Conservation (phyloP, 208 protist species). For the Trypanosoma lewisi region DNA sequence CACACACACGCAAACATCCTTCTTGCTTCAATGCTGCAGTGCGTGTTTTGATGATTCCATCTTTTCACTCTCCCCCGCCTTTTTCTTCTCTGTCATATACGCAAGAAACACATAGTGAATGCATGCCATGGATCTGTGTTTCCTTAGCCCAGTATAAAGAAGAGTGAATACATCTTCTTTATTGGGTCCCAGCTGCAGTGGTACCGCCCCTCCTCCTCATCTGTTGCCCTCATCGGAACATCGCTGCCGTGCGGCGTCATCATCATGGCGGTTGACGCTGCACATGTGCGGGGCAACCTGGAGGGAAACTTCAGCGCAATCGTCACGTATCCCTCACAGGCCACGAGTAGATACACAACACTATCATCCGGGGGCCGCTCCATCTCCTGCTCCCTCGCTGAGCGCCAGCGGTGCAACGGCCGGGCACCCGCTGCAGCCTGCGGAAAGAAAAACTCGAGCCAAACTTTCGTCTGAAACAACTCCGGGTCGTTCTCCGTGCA, state of each 20-base stretch:
- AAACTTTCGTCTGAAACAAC: conserved; percentile 74
- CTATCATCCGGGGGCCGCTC: conserved; percentile 58
- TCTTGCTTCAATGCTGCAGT: no score
- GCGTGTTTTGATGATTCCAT: no score
- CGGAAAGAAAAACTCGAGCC: conserved; percentile 71
- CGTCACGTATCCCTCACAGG: conserved; percentile 83
- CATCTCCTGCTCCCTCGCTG: conserved; percentile 74
- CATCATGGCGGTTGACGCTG: conserved; percentile 3
- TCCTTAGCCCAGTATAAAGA: conserved; percentile 67
- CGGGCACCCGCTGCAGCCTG: conserved; percentile 53
- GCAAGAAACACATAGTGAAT: no score
- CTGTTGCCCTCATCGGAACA: conserved; percentile 1
- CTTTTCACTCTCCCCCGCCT: neutral
- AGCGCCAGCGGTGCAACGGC: conserved; percentile 81
- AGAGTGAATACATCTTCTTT: conserved; percentile 64
- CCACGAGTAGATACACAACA: conserved; percentile 76
- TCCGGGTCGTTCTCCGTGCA: conserved; percentile 64
- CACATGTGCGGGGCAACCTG: conserved; percentile 24
- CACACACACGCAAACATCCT: no score
- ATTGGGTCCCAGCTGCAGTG: conserved; percentile 65
- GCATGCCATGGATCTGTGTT: neutral
- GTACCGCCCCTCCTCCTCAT: conserved; percentile 41
- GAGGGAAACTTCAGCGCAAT: conserved; percentile 78
- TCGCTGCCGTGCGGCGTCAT: conserved; percentile 3
- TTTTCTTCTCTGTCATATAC: neutral